Base-by-base conservation (phyloP, 139 green algal genomes). In the Micromonas pusilla region DNA sequence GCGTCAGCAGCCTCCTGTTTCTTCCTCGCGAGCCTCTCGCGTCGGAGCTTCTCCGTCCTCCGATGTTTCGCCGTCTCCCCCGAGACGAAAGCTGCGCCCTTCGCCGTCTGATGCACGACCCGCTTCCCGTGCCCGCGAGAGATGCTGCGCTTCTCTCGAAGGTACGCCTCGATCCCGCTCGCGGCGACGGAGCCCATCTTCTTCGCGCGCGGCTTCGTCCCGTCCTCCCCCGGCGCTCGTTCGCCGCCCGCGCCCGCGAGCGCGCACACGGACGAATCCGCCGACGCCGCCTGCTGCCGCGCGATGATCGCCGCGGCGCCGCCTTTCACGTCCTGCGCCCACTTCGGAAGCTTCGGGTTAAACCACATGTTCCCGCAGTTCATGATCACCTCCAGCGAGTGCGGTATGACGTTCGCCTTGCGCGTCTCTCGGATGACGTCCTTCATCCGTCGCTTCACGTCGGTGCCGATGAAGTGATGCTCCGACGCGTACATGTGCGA, bases 281-380 rank as follows among this genome's bases (percentile, higher is more conserved):
- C 45, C 9, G 45, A 57, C 16, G 45, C 45, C 45, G 45, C 45
- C 45, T 57, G 45, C 45, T 57, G 45, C 45, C 45, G 9, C 45
- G 45, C 45, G 45, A 57, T 57, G 45, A 57, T 9, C 45, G 45
- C 45, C 9, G 45, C 45, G 45, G 45, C 45, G 45, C 45, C 45
- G 9, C 45, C 45, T 57, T 57, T 57, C 16, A 68, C 6, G 31
- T 80, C 52, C 31, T 72, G 30, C 31, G 67, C 67, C 67, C 67
- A 74, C 30, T 53, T 53, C 31, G 84, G 82, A 66, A 82, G 45
- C 52, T 77, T 77, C 4, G 87, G 87, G 71, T 91, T 91, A 34
- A 57, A 90, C 87, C 87, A 91, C 87, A 91, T 91, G 86, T 90
- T 91, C 65, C 64, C 70, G 2, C 89, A 82, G 28, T 73, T 65